Evolutionary conservation across 1,284 basidiomycete genomes (phyloP), one percentile per base, ranked within the genome.

Genomic region (Hymenochaete sp.): DNA sequence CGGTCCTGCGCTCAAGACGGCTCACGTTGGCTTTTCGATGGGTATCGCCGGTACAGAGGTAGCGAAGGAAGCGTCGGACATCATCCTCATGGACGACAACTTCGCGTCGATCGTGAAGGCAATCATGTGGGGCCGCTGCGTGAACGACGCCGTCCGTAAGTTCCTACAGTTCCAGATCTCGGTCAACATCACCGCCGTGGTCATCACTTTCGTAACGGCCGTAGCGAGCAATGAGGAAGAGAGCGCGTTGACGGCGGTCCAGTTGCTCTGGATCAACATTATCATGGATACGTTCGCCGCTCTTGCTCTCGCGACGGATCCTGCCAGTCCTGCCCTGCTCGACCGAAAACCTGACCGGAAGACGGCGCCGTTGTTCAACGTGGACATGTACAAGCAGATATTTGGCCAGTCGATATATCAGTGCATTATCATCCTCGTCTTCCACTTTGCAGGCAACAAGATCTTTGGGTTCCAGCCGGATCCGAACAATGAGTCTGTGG

Each of bases 211-310:
- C 56, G 76, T 96, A 49, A 84, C 93, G 21, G 89, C 93, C 22
- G 80, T 97, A 41, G 79, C 89, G 0, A 92, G 89, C 7, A 56
- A 61, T 2, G 61, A 77, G 38, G 92, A 96, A 61, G 59, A 68
- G n/a, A 90, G 91, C 1, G 92, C 91, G 9, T 70, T 98, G 21
- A 85, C 88, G 24, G 93, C 95, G 25, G 95, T 98, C 0, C 95
- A 98, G 63, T 68, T 98, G 26, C 78, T 98, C 16, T 98, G 95
- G 92, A 88, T 95, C 61, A 95, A 95, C 71, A 81, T 95, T 49
- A 92, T 91, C 65, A 96, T 96, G 92, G 93, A 97, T 65, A 97
- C 93, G 0, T 96, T 98, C 58, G 95, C 95, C 44, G 95, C 95
- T 27, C 79, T 98, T 45, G 95, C 95, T 9, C 78, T 98, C 43